phyloP scores from a whole-genome alignment of 345 rosid genomes.

The Gossypium stocksii region DNA sequence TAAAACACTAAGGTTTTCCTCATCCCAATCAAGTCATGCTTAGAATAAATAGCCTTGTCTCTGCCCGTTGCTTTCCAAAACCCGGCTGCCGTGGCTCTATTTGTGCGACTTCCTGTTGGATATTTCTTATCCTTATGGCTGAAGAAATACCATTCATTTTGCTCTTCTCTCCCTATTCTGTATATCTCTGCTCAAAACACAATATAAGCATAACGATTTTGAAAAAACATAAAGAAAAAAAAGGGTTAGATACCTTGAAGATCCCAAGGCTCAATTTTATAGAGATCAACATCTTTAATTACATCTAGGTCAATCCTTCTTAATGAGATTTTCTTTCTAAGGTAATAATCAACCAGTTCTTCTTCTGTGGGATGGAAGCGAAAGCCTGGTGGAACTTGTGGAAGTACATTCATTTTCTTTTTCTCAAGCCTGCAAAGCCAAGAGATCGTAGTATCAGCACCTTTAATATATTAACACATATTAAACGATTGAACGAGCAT shows the following conservation, averaged over 20 bases:
- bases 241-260: conserved; percentile 48
- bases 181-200: conserved; percentile 48
- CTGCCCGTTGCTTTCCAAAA: conserved; percentile 99
- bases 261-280: conserved; percentile 85
- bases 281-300: conserved; percentile 57
- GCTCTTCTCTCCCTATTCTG: conserved; percentile 77
- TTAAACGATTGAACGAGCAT: no score
- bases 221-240: not conserved
- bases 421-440: conserved; percentile 17
- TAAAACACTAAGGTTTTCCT: conserved; percentile 92
- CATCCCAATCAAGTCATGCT: conserved; percentile 87
- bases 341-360: no score
- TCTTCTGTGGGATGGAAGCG: no score
- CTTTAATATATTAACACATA: not conserved
- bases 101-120: conserved; percentile 96
- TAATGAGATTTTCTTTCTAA: no score
- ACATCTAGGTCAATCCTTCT: no score
- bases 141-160: conserved; percentile 92
- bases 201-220: no score
- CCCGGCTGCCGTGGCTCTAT: conserved; percentile 93
- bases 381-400: conserved; percentile 44
- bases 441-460: not conserved
- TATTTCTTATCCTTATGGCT: conserved; percentile 97
- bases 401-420: conserved; percentile 39
- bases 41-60: conserved; percentile 82